A percentile compares a stretch with the other conserved stretches of the same genome.
Evolutionary conservation across 495 filamentous ascomycete genomes (phyloP).

Genomic region (Xylaria flabelliformis): DNA sequence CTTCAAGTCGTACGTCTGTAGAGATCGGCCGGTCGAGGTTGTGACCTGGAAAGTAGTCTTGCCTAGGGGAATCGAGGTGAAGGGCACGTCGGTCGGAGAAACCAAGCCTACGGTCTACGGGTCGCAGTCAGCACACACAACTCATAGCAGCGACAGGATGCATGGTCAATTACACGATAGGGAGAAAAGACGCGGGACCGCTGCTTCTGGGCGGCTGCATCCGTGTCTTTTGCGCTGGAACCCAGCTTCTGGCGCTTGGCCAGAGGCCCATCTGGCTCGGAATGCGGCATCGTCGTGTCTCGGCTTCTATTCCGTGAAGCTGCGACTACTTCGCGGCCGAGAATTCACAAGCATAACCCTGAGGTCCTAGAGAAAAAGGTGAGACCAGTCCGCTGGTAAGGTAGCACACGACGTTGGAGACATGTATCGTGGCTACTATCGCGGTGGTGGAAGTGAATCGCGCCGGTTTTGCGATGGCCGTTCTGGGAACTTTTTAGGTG

Average conservation of each 20-base stretch:
- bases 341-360: background rate
- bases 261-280: conserved; percentile 57
- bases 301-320: background rate
- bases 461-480: background rate
- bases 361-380: background rate
- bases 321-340: background rate
- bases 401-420: background rate
- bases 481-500: conserved; percentile 16
- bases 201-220: conserved; percentile 45
- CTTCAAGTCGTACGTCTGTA: conserved; percentile 94
- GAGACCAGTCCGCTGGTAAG: background rate
- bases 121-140: conserved; percentile 6
- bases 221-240: conserved; percentile 43
- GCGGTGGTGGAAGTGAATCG: background rate
- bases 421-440: background rate
- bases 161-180: conserved; percentile 75
- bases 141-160: background rate
- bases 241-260: conserved; percentile 72
- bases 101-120: conserved; percentile 87
- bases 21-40: conserved; percentile 83
- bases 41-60: conserved; percentile 97
- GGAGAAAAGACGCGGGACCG: conserved; percentile 87
- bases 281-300: conserved; percentile 51
- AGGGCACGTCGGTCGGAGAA: conserved; percentile 86
- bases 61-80: conserved; percentile 84